Base-by-base conservation (phyloP, 2,329 filamentous ascomycete species). In the Aspergillus novoparasiticus region DNA sequence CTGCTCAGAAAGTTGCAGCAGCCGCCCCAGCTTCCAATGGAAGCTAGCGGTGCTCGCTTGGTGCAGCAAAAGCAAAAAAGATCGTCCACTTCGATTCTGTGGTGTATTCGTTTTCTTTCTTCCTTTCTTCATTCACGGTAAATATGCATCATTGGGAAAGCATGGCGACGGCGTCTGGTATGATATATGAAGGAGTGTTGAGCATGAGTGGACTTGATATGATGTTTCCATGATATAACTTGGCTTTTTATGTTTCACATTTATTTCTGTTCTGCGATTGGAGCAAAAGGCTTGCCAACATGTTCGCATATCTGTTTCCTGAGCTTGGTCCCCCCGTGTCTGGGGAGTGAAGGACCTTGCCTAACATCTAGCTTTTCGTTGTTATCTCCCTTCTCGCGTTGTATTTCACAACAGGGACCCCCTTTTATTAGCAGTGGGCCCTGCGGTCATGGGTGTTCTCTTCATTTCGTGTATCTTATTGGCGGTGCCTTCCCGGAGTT, bases 161-260 rank as follows among this genome's bases (percentile, higher is more conserved):
- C 70, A 72, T 72, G 66, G 68, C 70, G 68, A 69, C 66, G 70
- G 70, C 68, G 70, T 71, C 65, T 61, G 68, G 70, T 69, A 67
- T 66, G 61, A 66, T 64, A 60, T 58, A 63, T 51, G 59, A 63
- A 63, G 62, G 64, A 59, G 63, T 65, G 60, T 60, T 63, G 48
- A 61, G 51, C 63, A 69, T 59, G 64, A 63, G 66, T 68, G 66
- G 64, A 61, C 62, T 66, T 66, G 57, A 61, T 66, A 65, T 58
- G 63, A 66, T 71, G 63, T 71, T 62, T 67, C 65, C 67, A 68
- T 68, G 68, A 65, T 54, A 65, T 60, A 51, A 62, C 56, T 51
- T 34, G 41, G 57, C 57, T 60, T 58, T 53, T 51, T 64, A 57
- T 57, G 53, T 36, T 57, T 39, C 39, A 36, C 39, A 32, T 60